Evolutionary conservation across 768 basidiomycete species (phyloP).

Genomic region (Aureoboletus auriporus): DNA sequence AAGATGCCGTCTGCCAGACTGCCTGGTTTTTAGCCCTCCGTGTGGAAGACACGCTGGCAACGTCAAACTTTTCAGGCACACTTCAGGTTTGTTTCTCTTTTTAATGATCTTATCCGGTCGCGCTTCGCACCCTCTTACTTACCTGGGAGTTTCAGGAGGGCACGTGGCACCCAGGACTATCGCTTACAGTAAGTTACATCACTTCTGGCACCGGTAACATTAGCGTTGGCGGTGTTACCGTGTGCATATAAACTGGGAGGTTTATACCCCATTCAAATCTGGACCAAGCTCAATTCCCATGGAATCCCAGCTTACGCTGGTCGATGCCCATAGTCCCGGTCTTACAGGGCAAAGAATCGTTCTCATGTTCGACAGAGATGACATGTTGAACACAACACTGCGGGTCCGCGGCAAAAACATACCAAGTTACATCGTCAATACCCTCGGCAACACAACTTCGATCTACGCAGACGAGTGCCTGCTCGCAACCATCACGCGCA

Average conservation of each 20-base stretch:
- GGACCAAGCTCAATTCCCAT: neutral
- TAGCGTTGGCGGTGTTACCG: too few relatives aligned
- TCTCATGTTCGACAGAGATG: slow-evolving; percentile 11
- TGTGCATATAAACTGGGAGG: too few relatives aligned
- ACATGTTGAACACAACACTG: slow-evolving; percentile 10
- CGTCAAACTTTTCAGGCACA: neutral
- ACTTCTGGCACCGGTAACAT: too few relatives aligned
- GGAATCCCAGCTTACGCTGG: slow-evolving; percentile 18
- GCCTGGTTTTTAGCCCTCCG: too few relatives aligned
- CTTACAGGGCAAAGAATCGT: neutral
- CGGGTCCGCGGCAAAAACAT: neutral
- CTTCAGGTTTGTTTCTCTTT: neutral
- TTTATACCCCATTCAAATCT: too few relatives aligned
- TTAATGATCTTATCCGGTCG: too few relatives aligned
- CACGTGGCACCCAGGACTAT: neutral
- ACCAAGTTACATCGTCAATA: slow-evolving; percentile 12
- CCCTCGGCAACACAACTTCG: slow-evolving; percentile 1
- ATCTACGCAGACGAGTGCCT: neutral
- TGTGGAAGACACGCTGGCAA: neutral
- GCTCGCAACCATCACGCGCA: slow-evolving; percentile 15
- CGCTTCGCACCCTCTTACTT: too few relatives aligned
- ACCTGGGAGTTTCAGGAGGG: neutral
- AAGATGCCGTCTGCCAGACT: too few relatives aligned
- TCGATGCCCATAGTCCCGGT: neutral
- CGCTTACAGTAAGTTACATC: too few relatives aligned